phyloP scores from a whole-genome alignment of 2,329 filamentous ascomycete genomes.

The Monosporascus ibericus region DNA sequence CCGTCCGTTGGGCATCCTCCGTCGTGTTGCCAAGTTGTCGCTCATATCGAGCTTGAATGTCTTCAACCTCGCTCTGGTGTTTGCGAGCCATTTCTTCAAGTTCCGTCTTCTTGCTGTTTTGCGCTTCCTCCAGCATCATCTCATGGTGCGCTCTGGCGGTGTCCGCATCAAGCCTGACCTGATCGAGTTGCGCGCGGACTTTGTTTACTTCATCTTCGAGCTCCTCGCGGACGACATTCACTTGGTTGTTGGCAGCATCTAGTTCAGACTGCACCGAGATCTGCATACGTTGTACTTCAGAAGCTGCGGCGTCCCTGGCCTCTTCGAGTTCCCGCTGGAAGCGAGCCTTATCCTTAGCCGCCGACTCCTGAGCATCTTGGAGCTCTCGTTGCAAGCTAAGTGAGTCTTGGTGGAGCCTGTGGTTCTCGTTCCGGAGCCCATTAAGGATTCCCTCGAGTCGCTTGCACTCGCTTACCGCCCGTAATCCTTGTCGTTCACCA shows the following conservation, averaged over 20 bases:
- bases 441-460: slow-evolving; percentile 49
- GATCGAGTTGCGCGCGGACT: slow-evolving; percentile 69
- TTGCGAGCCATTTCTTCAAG: slow-evolving; percentile 40
- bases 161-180: slow-evolving; percentile 71
- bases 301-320: slow-evolving; percentile 69
- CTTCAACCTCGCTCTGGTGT: slow-evolving; percentile 65
- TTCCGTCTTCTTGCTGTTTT: slow-evolving; percentile 57
- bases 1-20: slow-evolving; percentile 76
- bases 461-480: slow-evolving; percentile 56
- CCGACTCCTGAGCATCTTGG: slow-evolving; percentile 73
- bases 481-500: slow-evolving; percentile 59
- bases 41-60: slow-evolving; percentile 69
- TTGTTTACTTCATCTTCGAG: slow-evolving; percentile 73
- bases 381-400: slow-evolving; percentile 73
- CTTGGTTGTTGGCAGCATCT: slow-evolving; percentile 76
- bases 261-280: slow-evolving; percentile 75
- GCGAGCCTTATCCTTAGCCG: slow-evolving; percentile 38
- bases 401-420: slow-evolving; percentile 63
- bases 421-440: slow-evolving; percentile 61
- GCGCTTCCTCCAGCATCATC: slow-evolving; percentile 76
- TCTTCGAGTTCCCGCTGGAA: slow-evolving; percentile 80
- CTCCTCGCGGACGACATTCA: slow-evolving; percentile 75
- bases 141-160: slow-evolving; percentile 76
- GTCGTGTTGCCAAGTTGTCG: slow-evolving; percentile 64
- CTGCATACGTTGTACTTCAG: slow-evolving; percentile 76